Percentiles rank a stretch among this genome's conserved stretches.
These are phyloP conservation scores for Aspergillus arachidicola DNA, from an alignment of 2,329 filamentous ascomycete species.

Conservation along the genomic window DNA sequence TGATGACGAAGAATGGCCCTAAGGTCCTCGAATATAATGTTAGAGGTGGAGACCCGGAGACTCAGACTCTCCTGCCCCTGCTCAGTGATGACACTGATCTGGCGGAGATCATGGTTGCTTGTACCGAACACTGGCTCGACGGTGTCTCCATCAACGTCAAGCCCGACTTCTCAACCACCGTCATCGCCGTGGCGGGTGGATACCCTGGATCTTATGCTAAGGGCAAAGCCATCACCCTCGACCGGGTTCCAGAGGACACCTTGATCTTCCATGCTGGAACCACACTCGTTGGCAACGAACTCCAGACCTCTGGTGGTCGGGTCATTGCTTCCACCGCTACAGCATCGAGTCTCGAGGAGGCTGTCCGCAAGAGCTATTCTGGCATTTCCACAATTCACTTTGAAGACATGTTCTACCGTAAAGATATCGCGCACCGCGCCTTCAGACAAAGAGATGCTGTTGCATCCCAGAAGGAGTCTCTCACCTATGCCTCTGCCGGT, in stretches of 20 bases:
- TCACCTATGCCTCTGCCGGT: conserved; percentile 92
- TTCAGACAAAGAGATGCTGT: conserved; percentile 41
- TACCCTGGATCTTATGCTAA: conserved; percentile 88
- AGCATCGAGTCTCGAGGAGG: conserved; percentile 73
- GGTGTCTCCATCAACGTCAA: conserved; percentile 69
- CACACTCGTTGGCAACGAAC: conserved; percentile 60
- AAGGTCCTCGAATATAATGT: conserved; percentile 93
- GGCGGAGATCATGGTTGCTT: conserved; percentile 85
- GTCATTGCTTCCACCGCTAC: conserved; percentile 92
- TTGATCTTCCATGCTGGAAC: conserved; percentile 95
- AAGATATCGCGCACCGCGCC: conserved; percentile 81
- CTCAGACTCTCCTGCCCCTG: conserved; percentile 80
- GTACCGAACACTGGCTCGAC: conserved; percentile 73
- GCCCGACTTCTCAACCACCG: conserved; percentile 76
- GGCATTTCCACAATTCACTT: conserved; percentile 81
- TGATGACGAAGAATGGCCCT: conserved; percentile 81
- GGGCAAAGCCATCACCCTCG: conserved; percentile 65
- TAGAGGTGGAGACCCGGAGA: conserved; percentile 89
- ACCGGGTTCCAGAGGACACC: conserved; percentile 58
- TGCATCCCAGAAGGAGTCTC: conserved; percentile 33
- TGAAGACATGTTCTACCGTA: conserved; percentile 86
- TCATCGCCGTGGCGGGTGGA: conserved; percentile 89
- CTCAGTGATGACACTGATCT: conserved; percentile 79
- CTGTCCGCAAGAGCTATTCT: conserved; percentile 84
- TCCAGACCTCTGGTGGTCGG: conserved; percentile 81